Base-by-base conservation (phyloP, 2,329 filamentous ascomycete species). In the Hypoxylon sp. region DNA sequence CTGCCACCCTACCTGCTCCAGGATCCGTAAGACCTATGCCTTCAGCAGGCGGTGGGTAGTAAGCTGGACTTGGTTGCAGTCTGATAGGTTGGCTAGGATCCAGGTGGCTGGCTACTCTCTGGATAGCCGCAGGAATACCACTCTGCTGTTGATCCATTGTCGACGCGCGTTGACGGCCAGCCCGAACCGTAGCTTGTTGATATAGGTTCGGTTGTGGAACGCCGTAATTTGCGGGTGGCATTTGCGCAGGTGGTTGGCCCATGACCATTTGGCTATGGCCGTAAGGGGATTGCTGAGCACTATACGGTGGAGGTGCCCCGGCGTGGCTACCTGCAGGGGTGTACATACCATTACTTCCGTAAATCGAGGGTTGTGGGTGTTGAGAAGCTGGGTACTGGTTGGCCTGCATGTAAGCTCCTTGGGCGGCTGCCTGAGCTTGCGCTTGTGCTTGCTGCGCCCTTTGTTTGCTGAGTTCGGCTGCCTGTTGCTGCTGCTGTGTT, bases 121-220 rank as follows among this genome's bases (percentile, higher is more conserved):
- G 96, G 64, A 99, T 93, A 2, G 94, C 91, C 13, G 93, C 91
- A 4, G 96, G 96, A 65, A 99, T 97, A 1, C 95, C 95, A 69
- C 92, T 94, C 76, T 94, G 92, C 75, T 97, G 93, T 77, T 96
- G 93, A 76, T 98, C 96, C 91, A 98, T 97, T 2, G 96, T 99
- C 48, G 94, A 96, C 43, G 96, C 94, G 67, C 96, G 90, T 80
- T 97, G 95, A 59, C 96, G 89, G 48, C 91, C 91, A 49, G 90
- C 90, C 71, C 93, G 88, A 73, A 93, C 88, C 57, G 90, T 91
- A 65, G 92, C 90, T 81, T 95, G 93, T 49, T 93, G 93, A 58
- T 93, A 92, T 73, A 91, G 84, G 70, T 82, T 82, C 46, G 82
- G 82, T 70, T 89, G 86, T 36, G 82, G 79, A 57, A 84, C 80